Evolutionary conservation across 306 rosid species (phyloP), one percentile per base, ranked within the genome.

Genomic region (Dalbergia oliveri): DNA sequence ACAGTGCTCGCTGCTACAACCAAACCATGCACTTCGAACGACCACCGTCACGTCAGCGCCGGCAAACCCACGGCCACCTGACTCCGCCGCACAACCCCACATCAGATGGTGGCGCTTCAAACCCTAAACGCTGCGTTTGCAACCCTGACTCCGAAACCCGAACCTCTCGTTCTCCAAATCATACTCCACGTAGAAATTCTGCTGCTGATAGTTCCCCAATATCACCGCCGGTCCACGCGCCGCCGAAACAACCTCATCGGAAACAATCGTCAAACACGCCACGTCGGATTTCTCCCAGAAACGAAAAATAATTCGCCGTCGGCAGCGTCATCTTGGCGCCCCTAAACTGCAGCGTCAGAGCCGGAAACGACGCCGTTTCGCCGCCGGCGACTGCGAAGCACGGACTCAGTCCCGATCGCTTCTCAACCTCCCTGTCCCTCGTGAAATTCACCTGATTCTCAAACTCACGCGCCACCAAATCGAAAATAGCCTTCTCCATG

Each of bases 151-250:
- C 23, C 83, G 79, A 74, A 93, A 93, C 11, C 97, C 97, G 34
- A 93, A 62, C 84, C 81, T 85, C 45, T 84, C 71, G 9, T 82
- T 76, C 78, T 75, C 88, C 83, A 93, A 83, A 72, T 93, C 97
- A 11, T 88, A 91, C 70, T 88, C 97, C 1, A 93, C 79, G 4
- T 84, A 66, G 31, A 86, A 88, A 86, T 91, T 84, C 83, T 87
- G 92, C 88, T 88, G 93, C 86, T 91, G 97, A 60, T 47, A 89
- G 41, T 81, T 91, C 3, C 97, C 97, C 49, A 93, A 73, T 47
- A 93, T 89, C 1, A 93, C 69, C 15, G 93, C 88, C 26, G 97
- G 97, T 2, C 97, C 97, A 1, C 58, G 71, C 1, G 65, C 19
- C 13, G 16, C 18, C 18, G 0, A 18, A 78, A 11, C 59, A 67